Percentiles rank a stretch among this genome's conserved stretches.
Conservation (phyloP, 345 rosid genomes). For the Angophora floribunda region DNA sequence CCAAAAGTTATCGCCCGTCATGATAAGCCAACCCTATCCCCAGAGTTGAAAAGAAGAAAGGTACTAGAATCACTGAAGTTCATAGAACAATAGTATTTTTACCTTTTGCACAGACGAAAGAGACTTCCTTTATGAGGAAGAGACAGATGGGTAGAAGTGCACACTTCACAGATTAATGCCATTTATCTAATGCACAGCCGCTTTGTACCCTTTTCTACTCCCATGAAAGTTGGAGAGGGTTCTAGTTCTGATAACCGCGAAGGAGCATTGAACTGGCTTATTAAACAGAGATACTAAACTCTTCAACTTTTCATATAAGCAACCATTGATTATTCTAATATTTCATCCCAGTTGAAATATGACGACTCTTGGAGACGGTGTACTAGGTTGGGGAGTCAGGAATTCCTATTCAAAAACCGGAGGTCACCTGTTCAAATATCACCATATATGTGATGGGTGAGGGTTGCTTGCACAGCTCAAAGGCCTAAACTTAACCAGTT, state of each 20-base stretch:
- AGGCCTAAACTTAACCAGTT: not conserved
- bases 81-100: too few species aligned
- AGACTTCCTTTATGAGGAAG: too few species aligned
- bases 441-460: not conserved
- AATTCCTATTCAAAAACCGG: fast-evolving
- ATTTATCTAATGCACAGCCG: not conserved
- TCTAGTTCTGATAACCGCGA: not conserved
- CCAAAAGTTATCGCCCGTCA: too few species aligned
- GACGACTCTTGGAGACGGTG: not conserved
- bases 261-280: not conserved
- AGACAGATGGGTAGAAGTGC: too few species aligned
- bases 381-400: not conserved
- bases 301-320: not conserved
- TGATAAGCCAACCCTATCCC: too few species aligned
- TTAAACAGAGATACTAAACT: not conserved
- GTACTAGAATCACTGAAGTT: too few species aligned
- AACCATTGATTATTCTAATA: not conserved
- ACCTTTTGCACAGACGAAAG: too few species aligned
- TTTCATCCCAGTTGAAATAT: not conserved
- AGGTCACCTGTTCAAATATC: not conserved
- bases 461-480: fast-evolving
- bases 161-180: too few species aligned
- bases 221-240: not conserved
- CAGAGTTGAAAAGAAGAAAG: too few species aligned
- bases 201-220: not conserved